Conservation (phyloP, 2,329 filamentous ascomycete genomes). For the Anthostomella pinea region DNA sequence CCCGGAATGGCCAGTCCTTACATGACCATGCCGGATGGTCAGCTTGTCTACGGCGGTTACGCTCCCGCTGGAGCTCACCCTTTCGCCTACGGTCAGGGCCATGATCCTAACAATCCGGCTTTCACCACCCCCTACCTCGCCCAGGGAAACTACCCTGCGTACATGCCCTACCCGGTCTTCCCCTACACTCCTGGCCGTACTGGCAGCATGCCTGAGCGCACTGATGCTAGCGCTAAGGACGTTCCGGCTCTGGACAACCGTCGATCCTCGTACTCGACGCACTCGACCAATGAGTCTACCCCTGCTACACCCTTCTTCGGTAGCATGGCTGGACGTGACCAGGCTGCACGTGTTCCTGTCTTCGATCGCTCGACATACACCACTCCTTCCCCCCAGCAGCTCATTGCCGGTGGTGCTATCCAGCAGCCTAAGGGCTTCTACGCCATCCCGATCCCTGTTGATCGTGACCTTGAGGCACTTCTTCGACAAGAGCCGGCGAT, state of each 20-base stretch:
- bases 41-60: slow-evolving; percentile 26
- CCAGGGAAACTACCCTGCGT: slow-evolving; percentile 35
- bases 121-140: slow-evolving; percentile 36
- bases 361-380: slow-evolving; percentile 64
- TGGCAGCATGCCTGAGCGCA: slow-evolving; percentile 42
- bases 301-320: slow-evolving; percentile 65
- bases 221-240: slow-evolving; percentile 48
- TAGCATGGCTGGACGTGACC: slow-evolving; percentile 56
- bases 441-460: slow-evolving; percentile 35
- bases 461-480: slow-evolving; percentile 60
- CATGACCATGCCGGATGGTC: slow-evolving; percentile 32
- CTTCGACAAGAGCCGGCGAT: slow-evolving; percentile 76
- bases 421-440: slow-evolving; percentile 40
- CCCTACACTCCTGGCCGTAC: slow-evolving; percentile 54
- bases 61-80: slow-evolving; percentile 20
- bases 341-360: slow-evolving; percentile 55
- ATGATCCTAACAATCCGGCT: slow-evolving; percentile 20
- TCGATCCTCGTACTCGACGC: slow-evolving; percentile 66
- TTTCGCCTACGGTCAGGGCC: slow-evolving; percentile 24
- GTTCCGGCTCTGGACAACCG: slow-evolving; percentile 64
- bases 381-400: slow-evolving; percentile 63
- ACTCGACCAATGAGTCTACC: slow-evolving; percentile 66
- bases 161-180: slow-evolving; percentile 39
- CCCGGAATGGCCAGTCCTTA: slow-evolving; percentile 31
- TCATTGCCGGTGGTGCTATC: slow-evolving; percentile 40